Base-by-base conservation (phyloP, 495 filamentous ascomycete genomes). In the Annulohypoxylon nitens region DNA sequence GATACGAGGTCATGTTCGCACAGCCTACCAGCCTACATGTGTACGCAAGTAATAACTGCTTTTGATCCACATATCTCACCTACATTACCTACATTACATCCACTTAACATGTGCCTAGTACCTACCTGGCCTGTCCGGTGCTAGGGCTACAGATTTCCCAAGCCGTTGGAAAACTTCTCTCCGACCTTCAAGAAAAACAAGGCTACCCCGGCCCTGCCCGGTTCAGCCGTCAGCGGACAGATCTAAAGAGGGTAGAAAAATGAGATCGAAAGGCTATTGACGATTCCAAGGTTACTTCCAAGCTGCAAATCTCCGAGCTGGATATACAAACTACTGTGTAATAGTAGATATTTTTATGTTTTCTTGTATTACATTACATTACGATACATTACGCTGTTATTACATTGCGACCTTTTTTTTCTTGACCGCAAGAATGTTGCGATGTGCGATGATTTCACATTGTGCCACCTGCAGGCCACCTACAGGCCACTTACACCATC, bases 111-210 rank as follows among this genome's bases (percentile, higher is more conserved):
- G 0, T 47, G 14, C 14, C 16, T 47, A 50, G 45, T 20, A 50
- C 45, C 45, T 20, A 50, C 45, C 45, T 50, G 16, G 43, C 14
- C n/a, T 6, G 14, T n/a, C 16, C 5, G 43, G 10, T 50, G 48
- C 48, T 25, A 12, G 18, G 23, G 20, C 25, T 64, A 60, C 50
- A 68, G 18, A 64, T 54, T 62, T 45, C 48, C 70, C 70, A 72
- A 51, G 70, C 70, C 64, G 65, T 69, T 73, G 70, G 65, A 69
- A 73, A 73, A 73, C 70, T 69, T 68, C 60, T 69, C 64, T 73
- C 70, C 70, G 70, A 61, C 11, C 43, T 47, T 67, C 7, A 26
- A 30, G 30, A 6, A 30, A 37, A 69, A 51, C 70, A 69, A 69
- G 70, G 70, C 65, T 65, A 73, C 55, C 70, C 70, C 65, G 20